Percentiles rank a stretch among this genome's conserved stretches.
Evolutionary conservation across 2,329 filamentous ascomycete genomes (phyloP).

Genomic region (Herpotrichia juniperi): DNA sequence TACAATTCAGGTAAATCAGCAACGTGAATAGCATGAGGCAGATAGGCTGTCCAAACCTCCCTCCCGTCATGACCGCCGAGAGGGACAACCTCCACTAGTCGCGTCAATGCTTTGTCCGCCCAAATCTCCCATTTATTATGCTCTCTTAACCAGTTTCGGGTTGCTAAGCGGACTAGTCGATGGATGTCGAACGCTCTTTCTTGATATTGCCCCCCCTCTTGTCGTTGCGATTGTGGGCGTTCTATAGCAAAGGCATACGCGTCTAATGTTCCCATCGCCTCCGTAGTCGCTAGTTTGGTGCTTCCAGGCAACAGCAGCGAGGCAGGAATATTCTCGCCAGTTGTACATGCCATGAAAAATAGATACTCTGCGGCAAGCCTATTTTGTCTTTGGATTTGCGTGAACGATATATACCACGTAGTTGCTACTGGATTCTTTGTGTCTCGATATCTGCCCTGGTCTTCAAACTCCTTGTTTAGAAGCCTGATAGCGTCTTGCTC

Average conservation of each 20-base stretch:
- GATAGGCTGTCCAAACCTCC: conserved; percentile 9
- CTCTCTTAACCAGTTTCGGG: conserved; percentile 37
- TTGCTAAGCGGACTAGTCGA: conserved; percentile 44
- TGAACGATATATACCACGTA: conserved; percentile 47
- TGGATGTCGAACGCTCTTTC: conserved; percentile 34
- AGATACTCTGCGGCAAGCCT: conserved; percentile 38
- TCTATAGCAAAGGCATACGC: conserved; percentile 41
- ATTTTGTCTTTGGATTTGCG: conserved; percentile 37
- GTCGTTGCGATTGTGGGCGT: background rate
- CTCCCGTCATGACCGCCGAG: conserved; percentile 20
- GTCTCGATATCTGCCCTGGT: conserved; percentile 35
- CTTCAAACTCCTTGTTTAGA: conserved; percentile 39
- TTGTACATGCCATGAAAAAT: conserved; percentile 42
- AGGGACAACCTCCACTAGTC: conserved; percentile 30
- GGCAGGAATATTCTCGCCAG: conserved; percentile 36
- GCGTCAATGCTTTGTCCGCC: conserved; percentile 16
- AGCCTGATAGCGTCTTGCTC: conserved; percentile 34
- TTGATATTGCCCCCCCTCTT: conserved; percentile 9
- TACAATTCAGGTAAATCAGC: conserved; percentile 11
- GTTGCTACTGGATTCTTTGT: conserved; percentile 40
- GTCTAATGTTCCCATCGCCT: conserved; percentile 40
- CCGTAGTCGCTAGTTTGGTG: conserved; percentile 20
- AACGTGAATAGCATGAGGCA: conserved; percentile 15
- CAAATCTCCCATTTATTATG: conserved; percentile 18
- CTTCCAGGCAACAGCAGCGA: conserved; percentile 34